A percentile compares a stretch with the other conserved stretches of the same genome.
phyloP scores from a whole-genome alignment of 352 stramenopile genomes.

The Globisporangium irregulare region DNA sequence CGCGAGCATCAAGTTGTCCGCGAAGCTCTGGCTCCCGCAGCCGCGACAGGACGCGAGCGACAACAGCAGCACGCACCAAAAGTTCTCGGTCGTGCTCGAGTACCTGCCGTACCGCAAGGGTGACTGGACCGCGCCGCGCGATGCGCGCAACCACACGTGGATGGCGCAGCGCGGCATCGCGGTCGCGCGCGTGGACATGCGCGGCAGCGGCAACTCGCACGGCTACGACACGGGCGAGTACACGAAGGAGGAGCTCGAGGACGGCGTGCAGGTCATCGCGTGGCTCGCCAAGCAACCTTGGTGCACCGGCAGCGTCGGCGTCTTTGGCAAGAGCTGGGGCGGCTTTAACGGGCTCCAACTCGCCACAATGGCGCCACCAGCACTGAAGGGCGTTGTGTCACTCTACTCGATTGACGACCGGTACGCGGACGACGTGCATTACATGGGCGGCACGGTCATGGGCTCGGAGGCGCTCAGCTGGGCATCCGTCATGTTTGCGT shows the following conservation, averaged over 20 bases:
- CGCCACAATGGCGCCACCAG: conserved; percentile 32
- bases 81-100: conserved; percentile 45
- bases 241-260: conserved; percentile 38
- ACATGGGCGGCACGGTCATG: conserved; percentile 39
- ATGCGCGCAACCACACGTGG: conserved; percentile 45
- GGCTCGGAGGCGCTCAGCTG: conserved; percentile 51
- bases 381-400: conserved; percentile 41
- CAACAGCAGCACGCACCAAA: not conserved
- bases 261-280: conserved; percentile 43
- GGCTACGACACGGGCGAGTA: conserved; percentile 44
- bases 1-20: conserved; percentile 24
- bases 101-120: conserved; percentile 53
- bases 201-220: conserved; percentile 44
- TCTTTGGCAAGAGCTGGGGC: conserved; percentile 58
- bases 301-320: conserved; percentile 34
- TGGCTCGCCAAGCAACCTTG: conserved; percentile 44
- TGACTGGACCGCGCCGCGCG: conserved; percentile 43
- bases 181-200: conserved; percentile 47
- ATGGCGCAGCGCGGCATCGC: conserved; percentile 42
- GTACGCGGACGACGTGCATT: conserved; percentile 52
- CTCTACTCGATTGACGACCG: conserved; percentile 59
- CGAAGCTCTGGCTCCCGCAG: conserved; percentile 36
- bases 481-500: conserved; percentile 46
- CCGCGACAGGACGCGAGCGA: not conserved
- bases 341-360: conserved; percentile 52